phyloP scores from a whole-genome alignment of 202 grass and related monocot genomes.

The Carex arenaria region DNA sequence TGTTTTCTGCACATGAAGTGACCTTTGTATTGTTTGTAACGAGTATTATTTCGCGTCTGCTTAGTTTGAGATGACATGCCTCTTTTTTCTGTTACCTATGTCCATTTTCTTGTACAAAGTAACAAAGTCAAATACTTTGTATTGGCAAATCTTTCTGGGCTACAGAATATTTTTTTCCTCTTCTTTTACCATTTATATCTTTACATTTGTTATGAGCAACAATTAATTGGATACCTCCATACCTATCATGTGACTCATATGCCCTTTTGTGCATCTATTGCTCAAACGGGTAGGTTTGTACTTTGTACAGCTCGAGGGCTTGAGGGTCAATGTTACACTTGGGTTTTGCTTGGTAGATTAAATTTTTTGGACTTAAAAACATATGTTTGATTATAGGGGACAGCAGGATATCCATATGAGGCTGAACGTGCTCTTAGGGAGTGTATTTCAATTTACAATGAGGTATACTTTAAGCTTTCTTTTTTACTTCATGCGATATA shows the following conservation, averaged over 20 bases:
- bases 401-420: conserved; percentile 36
- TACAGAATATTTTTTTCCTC: neutral
- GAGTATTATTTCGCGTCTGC: neutral
- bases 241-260: neutral
- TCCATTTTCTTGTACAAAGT: neutral
- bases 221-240: neutral
- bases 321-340: too few species aligned
- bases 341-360: neutral
- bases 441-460: conserved; percentile 74
- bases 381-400: conserved; percentile 36
- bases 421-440: conserved; percentile 49
- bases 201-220: neutral
- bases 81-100: neutral
- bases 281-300: neutral
- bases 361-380: neutral
- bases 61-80: neutral
- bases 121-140: neutral
- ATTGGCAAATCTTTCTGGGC: neutral
- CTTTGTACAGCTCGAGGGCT: neutral
- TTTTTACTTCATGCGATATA: neutral
- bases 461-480: conserved; percentile 30
- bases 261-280: neutral
- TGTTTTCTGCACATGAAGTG: neutral
- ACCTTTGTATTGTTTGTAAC: neutral
- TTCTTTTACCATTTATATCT: neutral